Conservation (phyloP, 2,329 filamentous ascomycete species). For the Aspergillus pseudoglaucus region DNA sequence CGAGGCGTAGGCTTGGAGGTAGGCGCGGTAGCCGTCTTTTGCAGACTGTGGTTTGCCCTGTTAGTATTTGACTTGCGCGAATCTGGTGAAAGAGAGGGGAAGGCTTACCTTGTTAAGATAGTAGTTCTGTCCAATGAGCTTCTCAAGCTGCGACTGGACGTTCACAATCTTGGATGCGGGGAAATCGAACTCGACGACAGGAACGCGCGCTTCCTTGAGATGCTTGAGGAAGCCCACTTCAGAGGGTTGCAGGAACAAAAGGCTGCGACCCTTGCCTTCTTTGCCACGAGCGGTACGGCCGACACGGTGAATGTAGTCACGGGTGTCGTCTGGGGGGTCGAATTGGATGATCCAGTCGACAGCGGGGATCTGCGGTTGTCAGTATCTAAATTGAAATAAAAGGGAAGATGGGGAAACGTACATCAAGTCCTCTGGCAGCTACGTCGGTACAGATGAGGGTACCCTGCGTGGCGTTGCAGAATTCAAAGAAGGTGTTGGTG, state of each 20-base stretch:
- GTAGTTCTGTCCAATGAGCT: conserved; percentile 90
- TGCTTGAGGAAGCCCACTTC: conserved; percentile 91
- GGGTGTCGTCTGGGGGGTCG: conserved; percentile 84
- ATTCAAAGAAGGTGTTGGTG: conserved; percentile 98
- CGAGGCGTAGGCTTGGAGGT: conserved; percentile 89
- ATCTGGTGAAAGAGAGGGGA: conserved; percentile 1
- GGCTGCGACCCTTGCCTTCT: conserved; percentile 74
- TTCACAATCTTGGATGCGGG: conserved; percentile 87
- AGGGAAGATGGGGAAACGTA: conserved; percentile 34
- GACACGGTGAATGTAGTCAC: conserved; percentile 92
- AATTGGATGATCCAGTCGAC: conserved; percentile 98
- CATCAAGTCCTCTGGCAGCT: conserved; percentile 85
- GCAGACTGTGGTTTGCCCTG: conserved; percentile 43
- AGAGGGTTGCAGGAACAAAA: conserved; percentile 88
- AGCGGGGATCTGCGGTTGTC: conserved; percentile 62
- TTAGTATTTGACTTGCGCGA: neutral
- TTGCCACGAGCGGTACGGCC: conserved; percentile 85
- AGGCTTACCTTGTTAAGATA: conserved; percentile 75
- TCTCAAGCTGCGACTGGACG: conserved; percentile 85
- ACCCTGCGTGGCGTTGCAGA: conserved; percentile 75
- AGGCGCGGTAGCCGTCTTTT: conserved; percentile 74
- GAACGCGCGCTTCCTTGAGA: conserved; percentile 83
- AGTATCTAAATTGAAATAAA: neutral
- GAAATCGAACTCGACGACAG: conserved; percentile 94
- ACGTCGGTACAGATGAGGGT: conserved; percentile 96